Base-by-base conservation (phyloP, 495 filamentous ascomycete genomes). In the Articulospora tetracladia region DNA sequence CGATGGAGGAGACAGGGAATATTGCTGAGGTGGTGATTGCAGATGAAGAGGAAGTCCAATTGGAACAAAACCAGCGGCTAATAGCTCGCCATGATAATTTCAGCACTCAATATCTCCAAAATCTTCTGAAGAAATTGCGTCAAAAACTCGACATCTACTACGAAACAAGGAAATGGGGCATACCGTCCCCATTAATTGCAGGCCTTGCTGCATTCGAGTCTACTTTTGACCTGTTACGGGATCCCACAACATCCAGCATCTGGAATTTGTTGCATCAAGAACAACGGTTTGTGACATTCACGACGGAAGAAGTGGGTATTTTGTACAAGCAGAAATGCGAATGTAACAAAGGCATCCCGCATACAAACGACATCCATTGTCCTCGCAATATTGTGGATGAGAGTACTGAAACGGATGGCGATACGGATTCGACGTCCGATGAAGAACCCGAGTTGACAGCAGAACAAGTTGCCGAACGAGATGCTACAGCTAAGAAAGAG, bases 401-500 rank as follows among this genome's bases (percentile, higher is more conserved):
- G 13, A n/a, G 22, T 12, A 53, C 24, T 13, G 30, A 52, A 8
- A 23, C 3, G 13, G 17, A 10, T 25, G 55, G 20, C 10, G 23
- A 57, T 8, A 17, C 30, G 15, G 46, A 49, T 27, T 11, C 11
- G 20, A 1, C 6, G 47, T 39, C 23, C 46, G 17, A 46, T 3
- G n/a, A 23, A n/a, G 23, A 57, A n/a, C 10, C 20, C 4, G 53
- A 27, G 26, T 34, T 24, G 47, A 44, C 34, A 10, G 20, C 39
- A 11, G 23, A 44, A 19, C 22, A 12, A 8, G 19, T 26, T 1
- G 19, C 12, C 1, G 34, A 57, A 24, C 34, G 61, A 12, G 47
- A 47, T 15, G 73, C 72, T 8, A 50, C 65, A 11, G 67, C 77
- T 3, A 64, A 68, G 32, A 39, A 62, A 19, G 77, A 83, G 20